phyloP scores from a whole-genome alignment of 176 grass and related monocot genomes.

The Thinopyrum elongatum region DNA sequence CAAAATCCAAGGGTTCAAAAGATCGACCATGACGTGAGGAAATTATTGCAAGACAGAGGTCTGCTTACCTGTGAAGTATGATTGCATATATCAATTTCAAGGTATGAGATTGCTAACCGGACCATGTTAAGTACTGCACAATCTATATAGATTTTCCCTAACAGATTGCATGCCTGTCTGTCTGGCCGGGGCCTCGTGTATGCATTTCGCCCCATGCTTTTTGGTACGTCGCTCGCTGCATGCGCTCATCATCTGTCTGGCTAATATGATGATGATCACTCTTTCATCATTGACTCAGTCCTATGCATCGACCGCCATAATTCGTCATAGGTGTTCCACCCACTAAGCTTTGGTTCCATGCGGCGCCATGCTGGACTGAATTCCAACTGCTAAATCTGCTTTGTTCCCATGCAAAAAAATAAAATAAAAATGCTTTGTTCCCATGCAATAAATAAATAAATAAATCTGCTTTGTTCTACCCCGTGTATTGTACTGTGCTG shows the following conservation, averaged over 20 bases:
- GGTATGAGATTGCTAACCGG: too few species aligned
- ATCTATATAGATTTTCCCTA: not conserved
- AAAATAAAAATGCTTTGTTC: too few species aligned
- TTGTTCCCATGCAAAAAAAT: too few species aligned
- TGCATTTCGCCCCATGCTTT: not conserved
- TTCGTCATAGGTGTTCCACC: not conserved
- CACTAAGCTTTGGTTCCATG: not conserved
- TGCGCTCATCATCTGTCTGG: not conserved
- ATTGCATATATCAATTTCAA: too few species aligned
- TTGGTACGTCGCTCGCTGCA: not conserved
- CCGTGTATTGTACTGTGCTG: too few species aligned
- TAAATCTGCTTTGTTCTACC: not conserved
- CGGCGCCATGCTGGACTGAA: not conserved
- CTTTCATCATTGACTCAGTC: not conserved
- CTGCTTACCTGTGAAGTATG: not conserved
- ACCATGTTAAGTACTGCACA: too few species aligned
- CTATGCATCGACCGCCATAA: not conserved
- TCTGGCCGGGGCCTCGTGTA: not conserved
- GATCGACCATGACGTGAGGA: too few species aligned
- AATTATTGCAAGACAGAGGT: not conserved
- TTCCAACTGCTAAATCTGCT: not conserved
- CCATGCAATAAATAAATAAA: too few species aligned
- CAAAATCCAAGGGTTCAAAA: too few species aligned
- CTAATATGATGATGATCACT: not conserved
- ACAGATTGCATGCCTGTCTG: not conserved